A percentile compares a stretch with the other conserved stretches of the same genome.
Conservation (phyloP, 2,329 filamentous ascomycete species). For the Nigrograna mackinnonii region DNA sequence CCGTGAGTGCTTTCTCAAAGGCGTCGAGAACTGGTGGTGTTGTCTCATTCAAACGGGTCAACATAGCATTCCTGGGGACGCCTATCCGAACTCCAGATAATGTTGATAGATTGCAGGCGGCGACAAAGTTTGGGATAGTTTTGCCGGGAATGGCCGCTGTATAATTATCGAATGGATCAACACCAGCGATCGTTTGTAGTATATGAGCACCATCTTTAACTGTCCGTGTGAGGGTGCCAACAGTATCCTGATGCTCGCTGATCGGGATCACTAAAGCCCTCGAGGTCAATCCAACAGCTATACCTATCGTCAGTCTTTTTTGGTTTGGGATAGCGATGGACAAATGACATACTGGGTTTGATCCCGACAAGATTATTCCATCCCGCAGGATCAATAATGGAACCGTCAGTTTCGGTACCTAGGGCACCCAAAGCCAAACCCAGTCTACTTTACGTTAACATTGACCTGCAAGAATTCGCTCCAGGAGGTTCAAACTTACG, state of each 20-base stretch:
- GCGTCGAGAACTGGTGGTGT: neutral
- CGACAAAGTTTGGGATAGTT: conserved; percentile 59
- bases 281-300: conserved; percentile 61
- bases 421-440: conserved; percentile 60
- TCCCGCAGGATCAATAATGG: neutral
- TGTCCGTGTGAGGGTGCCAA: conserved; percentile 56
- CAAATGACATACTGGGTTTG: too few species aligned
- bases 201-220: conserved; percentile 54
- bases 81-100: conserved; percentile 62
- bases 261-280: conserved; percentile 66
- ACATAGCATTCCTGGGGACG: conserved; percentile 60
- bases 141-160: conserved; percentile 59
- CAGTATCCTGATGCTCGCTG: conserved; percentile 53
- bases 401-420: conserved; percentile 57
- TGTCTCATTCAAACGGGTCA: too few species aligned
- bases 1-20: neutral
- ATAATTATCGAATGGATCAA: conserved; percentile 55
- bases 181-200: conserved; percentile 58
- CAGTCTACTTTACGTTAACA: too few species aligned
- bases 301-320: too few species aligned
- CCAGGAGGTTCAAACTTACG: conserved; percentile 51
- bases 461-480: too few species aligned
- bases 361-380: conserved; percentile 3
- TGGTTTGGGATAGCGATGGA: conserved; percentile 52
- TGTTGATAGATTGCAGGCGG: conserved; percentile 54